Conservation (phyloP, 768 basidiomycete species). For the Cystobasidium onofrii region DNA sequence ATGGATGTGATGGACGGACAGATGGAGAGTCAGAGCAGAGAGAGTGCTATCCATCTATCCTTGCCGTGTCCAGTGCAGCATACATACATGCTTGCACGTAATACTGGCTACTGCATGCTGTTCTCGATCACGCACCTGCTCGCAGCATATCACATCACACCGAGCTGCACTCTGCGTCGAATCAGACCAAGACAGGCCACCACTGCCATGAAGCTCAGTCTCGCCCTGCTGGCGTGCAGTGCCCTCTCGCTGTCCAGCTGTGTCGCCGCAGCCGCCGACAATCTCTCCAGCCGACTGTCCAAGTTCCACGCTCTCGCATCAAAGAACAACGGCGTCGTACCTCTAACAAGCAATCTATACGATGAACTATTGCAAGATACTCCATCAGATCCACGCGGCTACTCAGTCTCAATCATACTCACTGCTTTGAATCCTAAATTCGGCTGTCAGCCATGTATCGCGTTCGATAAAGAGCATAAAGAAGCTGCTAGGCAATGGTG, state of each 20-base stretch:
- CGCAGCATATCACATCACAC: no score
- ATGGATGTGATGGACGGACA: no score
- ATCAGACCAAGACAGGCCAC: neutral
- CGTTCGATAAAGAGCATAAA: conserved; percentile 38
- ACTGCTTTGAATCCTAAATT: conserved; percentile 75
- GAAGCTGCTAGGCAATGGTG: conserved; percentile 49
- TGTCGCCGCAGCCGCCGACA: neutral
- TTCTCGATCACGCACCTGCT: neutral
- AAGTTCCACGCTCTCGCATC: conserved; percentile 24
- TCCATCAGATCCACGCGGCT: conserved; percentile 62
- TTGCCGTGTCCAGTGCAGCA: no score
- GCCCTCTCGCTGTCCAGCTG: neutral
- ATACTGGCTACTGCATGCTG: no score
- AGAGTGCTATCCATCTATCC: no score
- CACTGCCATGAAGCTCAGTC: neutral
- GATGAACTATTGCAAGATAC: conserved; percentile 54
- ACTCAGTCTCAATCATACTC: conserved; percentile 77
- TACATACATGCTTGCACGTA: no score
- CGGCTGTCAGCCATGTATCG: conserved; percentile 85
- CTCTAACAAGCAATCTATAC: conserved; percentile 47
- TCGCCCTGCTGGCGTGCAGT: neutral
- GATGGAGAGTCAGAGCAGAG: no score
- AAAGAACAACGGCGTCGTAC: conserved; percentile 27
- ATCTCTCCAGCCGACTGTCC: neutral
- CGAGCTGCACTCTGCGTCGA: no score